Base-by-base conservation (phyloP, 805 yeast species). In the Hanseniaspora opuntiae region DNA sequence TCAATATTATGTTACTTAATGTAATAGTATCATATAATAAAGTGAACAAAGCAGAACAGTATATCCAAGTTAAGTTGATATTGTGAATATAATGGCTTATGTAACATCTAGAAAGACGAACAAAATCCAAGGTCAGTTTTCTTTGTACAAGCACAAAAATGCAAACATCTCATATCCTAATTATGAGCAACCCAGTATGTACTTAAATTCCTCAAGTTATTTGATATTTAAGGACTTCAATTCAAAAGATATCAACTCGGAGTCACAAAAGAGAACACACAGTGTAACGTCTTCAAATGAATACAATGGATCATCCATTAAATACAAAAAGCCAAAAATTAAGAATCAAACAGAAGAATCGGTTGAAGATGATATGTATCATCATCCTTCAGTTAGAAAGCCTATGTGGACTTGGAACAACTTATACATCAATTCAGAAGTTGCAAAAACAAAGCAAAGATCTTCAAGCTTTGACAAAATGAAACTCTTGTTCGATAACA, bases 381-480 rank as follows among this genome's bases (percentile, higher is more conserved):
- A 45, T 36, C 49, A 45, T 24, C 49, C 49, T 5, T 45, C 49
- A 5, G 33, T 45, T 35, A 35, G 16, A 35, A 30, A 22, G 3
- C 49, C 49, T 8, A 24, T 14, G 10, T 45, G 49, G 49, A 45
- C 49, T 24, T 45, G 49, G 49, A 24, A 36, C 11, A 24, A 45
- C 10, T n/a, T 45, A 11, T 45, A 45, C 36, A 25, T 40, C n/a
- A 40, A 40, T 24, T 10, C 46, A 30, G 37, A 25, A 44, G 20
- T 25, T 28, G 10, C 33, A 17, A 44, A 44, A 44, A 44, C 4
- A 28, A 44, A n/a, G 22, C 25, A 30, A 30, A 30, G 33, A 30
- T 11, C 33, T 30, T 30, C 4, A 11, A 30, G 33, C 14, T 11
- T 7, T 30, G 33, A 11, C 14, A 12, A 30, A 12, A 30, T 30